These are phyloP conservation scores for Colletotrichum endophyticum DNA, from an alignment of 2,329 filamentous ascomycete species.

Conservation along the genomic window DNA sequence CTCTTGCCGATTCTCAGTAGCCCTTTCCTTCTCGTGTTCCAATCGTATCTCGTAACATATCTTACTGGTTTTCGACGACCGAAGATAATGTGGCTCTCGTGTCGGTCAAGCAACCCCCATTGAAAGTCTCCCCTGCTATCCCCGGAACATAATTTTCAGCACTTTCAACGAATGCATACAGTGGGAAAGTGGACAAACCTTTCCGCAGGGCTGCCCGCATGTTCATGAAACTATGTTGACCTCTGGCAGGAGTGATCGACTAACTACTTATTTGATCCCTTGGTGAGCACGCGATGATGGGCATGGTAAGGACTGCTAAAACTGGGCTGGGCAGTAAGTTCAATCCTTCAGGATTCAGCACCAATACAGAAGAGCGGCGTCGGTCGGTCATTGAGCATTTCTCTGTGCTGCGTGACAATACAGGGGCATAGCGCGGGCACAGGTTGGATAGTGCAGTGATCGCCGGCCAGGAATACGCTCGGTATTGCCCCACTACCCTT, in stretches of 20 bases:
- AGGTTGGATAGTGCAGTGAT: not conserved
- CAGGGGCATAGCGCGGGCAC: not conserved
- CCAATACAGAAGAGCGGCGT: rapidly evolving
- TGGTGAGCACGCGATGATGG: not conserved
- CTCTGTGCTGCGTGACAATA: not conserved
- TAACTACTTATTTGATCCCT: not conserved
- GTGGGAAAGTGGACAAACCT: not conserved
- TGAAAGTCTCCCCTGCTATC: not conserved
- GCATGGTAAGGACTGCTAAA: rapidly evolving
- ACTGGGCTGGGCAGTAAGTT: rapidly evolving
- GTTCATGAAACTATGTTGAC: not conserved
- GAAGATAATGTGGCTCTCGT: not conserved
- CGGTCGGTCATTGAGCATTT: rapidly evolving
- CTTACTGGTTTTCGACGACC: not conserved
- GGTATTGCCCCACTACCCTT: not conserved
- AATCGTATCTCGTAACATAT: not conserved
- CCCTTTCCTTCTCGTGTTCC: rapidly evolving
- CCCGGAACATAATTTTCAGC: rapidly evolving
- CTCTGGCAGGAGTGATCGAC: not conserved
- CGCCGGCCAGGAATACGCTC: not conserved
- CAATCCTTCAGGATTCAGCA: rapidly evolving
- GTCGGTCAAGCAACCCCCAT: not conserved
- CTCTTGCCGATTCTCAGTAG: rapidly evolving
- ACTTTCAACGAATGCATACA: not conserved
- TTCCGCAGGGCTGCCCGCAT: rapidly evolving